phyloP scores from a whole-genome alignment of 805 yeast genomes.

The Candida namnaoensis region DNA sequence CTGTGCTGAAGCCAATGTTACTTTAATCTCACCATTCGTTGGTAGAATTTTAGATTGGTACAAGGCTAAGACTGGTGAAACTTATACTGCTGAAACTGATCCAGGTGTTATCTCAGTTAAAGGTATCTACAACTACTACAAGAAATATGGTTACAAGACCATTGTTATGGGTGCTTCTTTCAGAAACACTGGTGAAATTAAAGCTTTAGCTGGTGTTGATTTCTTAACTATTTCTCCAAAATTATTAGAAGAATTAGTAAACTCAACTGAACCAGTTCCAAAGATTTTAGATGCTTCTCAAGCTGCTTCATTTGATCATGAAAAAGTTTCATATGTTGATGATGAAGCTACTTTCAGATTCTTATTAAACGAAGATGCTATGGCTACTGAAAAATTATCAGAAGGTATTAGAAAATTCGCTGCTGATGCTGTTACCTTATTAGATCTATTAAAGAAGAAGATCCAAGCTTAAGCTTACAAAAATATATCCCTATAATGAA shows the following conservation, averaged over 20 bases:
- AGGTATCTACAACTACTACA: conserved; percentile 91
- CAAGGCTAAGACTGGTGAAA: conserved; percentile 89
- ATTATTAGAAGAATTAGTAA: conserved; percentile 79
- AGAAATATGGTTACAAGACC: conserved; percentile 92
- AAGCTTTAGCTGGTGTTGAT: conserved; percentile 95
- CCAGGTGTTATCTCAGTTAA: conserved; percentile 96
- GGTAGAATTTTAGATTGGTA: conserved; percentile 99
- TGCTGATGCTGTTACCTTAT: conserved; percentile 81
- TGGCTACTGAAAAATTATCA: conserved; percentile 96
- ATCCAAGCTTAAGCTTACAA: conserved; percentile 27
- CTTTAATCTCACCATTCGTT: conserved; percentile 96
- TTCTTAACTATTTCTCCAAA: conserved; percentile 92
- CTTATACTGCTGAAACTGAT: conserved; percentile 71
- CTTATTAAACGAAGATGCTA: conserved; percentile 88
- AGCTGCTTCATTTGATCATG: conserved; percentile 47
- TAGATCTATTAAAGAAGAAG: conserved; percentile 54
- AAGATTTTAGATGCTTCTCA: conserved; percentile 62
- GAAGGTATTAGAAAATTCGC: conserved; percentile 98
- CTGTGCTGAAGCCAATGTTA: conserved; percentile 94
- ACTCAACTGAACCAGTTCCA: conserved; percentile 76
- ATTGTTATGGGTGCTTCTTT: conserved; percentile 99
- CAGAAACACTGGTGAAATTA: conserved; percentile 95
- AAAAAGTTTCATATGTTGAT: conserved; percentile 74
- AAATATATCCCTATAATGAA: not conserved
- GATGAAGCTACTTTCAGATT: conserved; percentile 89